Evolutionary conservation across 2,329 filamentous ascomycete genomes (phyloP).

Genomic region (Calonectria multiphialidica): DNA sequence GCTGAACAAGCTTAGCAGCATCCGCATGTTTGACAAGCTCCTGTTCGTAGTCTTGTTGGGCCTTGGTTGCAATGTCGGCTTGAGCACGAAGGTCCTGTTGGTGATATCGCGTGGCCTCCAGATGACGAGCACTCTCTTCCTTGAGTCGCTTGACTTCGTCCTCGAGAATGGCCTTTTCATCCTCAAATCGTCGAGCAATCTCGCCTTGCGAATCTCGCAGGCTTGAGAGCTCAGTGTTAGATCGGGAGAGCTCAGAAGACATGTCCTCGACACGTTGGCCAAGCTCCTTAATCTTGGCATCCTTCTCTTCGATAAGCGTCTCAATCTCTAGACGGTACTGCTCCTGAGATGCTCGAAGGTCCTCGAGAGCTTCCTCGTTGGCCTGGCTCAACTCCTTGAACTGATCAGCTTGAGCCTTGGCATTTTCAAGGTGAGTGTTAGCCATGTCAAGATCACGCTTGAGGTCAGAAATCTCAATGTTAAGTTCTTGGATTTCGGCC

Average conservation of each 20-base stretch:
- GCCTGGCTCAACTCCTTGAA: conserved; percentile 90
- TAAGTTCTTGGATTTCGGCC: conserved; percentile 82
- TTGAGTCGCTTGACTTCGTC: conserved; percentile 84
- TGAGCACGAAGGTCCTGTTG: conserved; percentile 94
- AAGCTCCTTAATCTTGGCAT: conserved; percentile 82
- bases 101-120: conserved; percentile 84
- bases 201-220: conserved; percentile 87
- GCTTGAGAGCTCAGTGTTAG: conserved; percentile 84
- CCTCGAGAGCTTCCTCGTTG: conserved; percentile 88
- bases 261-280: conserved; percentile 88
- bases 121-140: conserved; percentile 84
- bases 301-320: conserved; percentile 79
- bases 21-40: conserved; percentile 96
- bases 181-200: conserved; percentile 75
- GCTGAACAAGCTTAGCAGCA: conserved; percentile 87
- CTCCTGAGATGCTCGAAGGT: conserved; percentile 83
- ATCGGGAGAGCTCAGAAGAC: conserved; percentile 81
- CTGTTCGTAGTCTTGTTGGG: conserved; percentile 94
- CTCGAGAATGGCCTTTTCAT: conserved; percentile 85
- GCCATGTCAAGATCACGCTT: conserved; percentile 88
- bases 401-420: conserved; percentile 84
- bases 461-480: conserved; percentile 85
- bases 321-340: conserved; percentile 92
- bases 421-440: conserved; percentile 82
- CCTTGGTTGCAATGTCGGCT: conserved; percentile 91